These are phyloP conservation scores for Fusarium papillatum DNA, from an alignment of 2,329 filamentous ascomycete species.

Conservation along the genomic window DNA sequence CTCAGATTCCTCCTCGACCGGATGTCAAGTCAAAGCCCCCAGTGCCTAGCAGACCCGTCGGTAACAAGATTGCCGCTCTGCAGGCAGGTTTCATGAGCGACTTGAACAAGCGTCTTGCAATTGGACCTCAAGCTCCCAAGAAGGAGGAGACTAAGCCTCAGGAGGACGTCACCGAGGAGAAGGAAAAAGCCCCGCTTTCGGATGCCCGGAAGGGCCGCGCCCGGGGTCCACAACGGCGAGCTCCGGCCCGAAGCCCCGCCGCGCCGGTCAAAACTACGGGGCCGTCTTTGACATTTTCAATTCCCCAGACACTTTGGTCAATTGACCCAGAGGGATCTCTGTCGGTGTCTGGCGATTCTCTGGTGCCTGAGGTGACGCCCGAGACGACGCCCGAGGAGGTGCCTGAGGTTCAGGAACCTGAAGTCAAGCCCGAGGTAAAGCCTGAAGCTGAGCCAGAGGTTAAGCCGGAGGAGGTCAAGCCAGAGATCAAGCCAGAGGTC, in stretches of 20 bases:
- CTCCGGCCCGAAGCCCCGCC: conserved; percentile 66
- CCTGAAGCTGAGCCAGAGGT: conserved; percentile 24
- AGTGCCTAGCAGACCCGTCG: conserved; percentile 80
- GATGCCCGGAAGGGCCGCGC: conserved; percentile 94
- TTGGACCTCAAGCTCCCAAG: conserved; percentile 84
- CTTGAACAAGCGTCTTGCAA: conserved; percentile 87
- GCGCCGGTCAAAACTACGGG: conserved; percentile 50
- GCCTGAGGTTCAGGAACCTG: conserved; percentile 13
- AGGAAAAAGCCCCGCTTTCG: conserved; percentile 82
- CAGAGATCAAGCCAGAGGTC: conserved; percentile 14
- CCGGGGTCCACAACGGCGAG: conserved; percentile 85
- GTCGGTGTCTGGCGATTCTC: conserved; percentile 34
- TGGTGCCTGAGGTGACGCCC: conserved; percentile 18
- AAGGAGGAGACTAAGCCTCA: conserved; percentile 75
- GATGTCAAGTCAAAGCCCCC: conserved; percentile 82
- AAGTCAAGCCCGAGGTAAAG: conserved; percentile 15
- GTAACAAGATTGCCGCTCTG: conserved; percentile 90
- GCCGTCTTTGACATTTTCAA: conserved; percentile 61
- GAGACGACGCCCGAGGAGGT: background rate
- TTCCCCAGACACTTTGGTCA: conserved; percentile 63
- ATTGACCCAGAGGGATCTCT: conserved; percentile 64
- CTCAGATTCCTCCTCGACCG: conserved; percentile 72
- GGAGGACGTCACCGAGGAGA: conserved; percentile 67
- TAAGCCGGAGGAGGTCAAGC: conserved; percentile 19
- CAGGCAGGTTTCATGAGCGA: conserved; percentile 95